Base-by-base conservation (phyloP, 371 early-diverging fungal genomes). In the Mucor irregularis region DNA sequence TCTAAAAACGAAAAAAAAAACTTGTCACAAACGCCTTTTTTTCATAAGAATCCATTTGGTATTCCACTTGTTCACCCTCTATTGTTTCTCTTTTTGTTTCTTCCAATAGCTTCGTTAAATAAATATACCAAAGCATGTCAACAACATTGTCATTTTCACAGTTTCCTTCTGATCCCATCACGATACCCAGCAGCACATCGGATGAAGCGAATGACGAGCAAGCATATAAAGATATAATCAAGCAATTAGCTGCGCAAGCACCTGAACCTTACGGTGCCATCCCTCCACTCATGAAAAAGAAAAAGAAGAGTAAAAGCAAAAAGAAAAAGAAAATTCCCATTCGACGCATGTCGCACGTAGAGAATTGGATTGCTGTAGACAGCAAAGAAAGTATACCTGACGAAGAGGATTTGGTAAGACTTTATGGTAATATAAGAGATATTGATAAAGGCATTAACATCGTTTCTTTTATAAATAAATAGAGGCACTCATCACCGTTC, bases 211-310 rank as follows among this genome's bases (percentile, higher is more conserved):
- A 56, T 47, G 56, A 56, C 13, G 62, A 62, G 21, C 45, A 52
- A 64, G 28, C 53, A 3, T 83, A 81, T 58, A 78, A 74, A 55
- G 84, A 80, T 22, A 68, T 80, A 37, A 74, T 73, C 16, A 67
- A 70, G 46, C 71, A 71, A 39, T 50, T 73, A 25, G 53, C 76
- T 17, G 67, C 76, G 39, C 66, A 72, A 28, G 70, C 71, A 4
- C 74, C 81, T 21, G 73, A 82, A 58, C 84, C 84, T 11, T 82
- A 84, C 56, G 84, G 82, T 24, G 70, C 69, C 30, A 81, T 82
- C 49, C 82, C 82, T 24, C 80, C 75, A 2, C 50, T 77, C 31
- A 58, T 66, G 40, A 75, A 71, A 44, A 62, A 64, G 47, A 58
- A 71, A 56, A 50, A 66, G 56, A 59, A 69, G 39, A 58, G 64